Base-by-base conservation (phyloP, 495 filamentous ascomycete genomes). In the Penicillium soppii region DNA sequence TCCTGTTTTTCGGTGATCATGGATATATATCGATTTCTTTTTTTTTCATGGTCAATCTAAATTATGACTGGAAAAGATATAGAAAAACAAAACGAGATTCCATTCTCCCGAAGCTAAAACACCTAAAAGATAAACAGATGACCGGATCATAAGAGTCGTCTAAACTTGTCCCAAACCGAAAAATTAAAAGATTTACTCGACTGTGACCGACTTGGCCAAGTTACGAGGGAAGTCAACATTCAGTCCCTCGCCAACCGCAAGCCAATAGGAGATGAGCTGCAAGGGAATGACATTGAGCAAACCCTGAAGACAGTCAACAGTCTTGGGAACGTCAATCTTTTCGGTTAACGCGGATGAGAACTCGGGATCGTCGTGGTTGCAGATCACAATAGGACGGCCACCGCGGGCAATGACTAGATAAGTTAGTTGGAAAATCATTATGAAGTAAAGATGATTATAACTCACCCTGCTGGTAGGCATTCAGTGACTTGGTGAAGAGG, bases 141-240 rank as follows among this genome's bases (percentile, higher is more conserved):
- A 49, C 47, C 37, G 27, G 36, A 64, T 65, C 62, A 62, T 65
- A 25, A 54, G 47, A 56, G 51, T 65, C 59, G 53, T 65, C 56
- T 65, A 62, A 52, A 27, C 51, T 45, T 25, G 35, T 23, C 36
- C 41, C 21, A 43, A 29, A 47, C 5, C 41, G 15, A 50, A 47
- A 47, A 30, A 16, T n/a, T n/a, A 42, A 12, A 22, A 23, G 17
- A 10, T 75, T 76, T 90, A 98, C 81, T 98, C 94, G 47, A 98
- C 94, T 36, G 94, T 98, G 45, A 98, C 94, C 50, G 92, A 96
- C 84, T 98, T 98, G 65, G 94, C 94, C 66, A 98, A 74, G 75
- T 98, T 98, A 57, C 94, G 84, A 29, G 94, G 95, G 81, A 97
- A 96, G 67, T 97, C 92, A 45, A 97, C 92, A 64, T 97, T 97